These are phyloP conservation scores for Elaeis oleifera DNA, from an alignment of 202 grass and related monocot species.

Conservation along the genomic window DNA sequence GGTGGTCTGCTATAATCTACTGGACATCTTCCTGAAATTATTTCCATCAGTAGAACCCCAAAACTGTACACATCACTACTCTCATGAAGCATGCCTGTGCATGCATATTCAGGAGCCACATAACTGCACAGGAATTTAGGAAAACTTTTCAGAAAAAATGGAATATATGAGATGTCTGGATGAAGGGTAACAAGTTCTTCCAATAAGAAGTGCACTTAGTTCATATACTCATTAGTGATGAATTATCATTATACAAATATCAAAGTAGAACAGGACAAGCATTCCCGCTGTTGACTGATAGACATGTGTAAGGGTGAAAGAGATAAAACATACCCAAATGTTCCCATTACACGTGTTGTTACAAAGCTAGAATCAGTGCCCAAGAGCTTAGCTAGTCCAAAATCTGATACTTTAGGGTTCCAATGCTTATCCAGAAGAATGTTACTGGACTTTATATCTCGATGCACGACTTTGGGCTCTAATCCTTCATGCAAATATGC, in stretches of 20 bases:
- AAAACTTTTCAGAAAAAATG: not conserved
- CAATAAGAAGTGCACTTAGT: no score
- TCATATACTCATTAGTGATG: no score
- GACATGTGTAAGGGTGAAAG: not conserved
- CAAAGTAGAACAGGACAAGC: no score
- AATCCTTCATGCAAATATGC: conserved; percentile 6
- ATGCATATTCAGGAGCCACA: conserved; percentile 7
- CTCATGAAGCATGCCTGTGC: conserved; percentile 5
- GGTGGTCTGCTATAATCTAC: not conserved
- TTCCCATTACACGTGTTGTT: conserved; percentile 8
- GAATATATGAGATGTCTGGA: not conserved
- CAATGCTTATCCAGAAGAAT: conserved; percentile 2
- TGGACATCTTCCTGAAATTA: not conserved
- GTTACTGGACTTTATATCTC: conserved; percentile 4
- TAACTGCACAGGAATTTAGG: not conserved
- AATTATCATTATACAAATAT: no score
- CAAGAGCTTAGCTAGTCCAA: conserved; percentile 6
- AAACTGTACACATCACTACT: conserved; percentile 6
- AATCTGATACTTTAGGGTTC: conserved; percentile 8
- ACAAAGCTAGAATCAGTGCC: not conserved
- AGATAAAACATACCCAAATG: conserved; percentile 1
- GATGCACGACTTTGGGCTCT: conserved; percentile 4
- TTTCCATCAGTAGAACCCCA: conserved; percentile 4
- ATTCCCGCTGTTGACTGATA: no score
- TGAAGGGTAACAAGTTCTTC: no score